phyloP scores from a whole-genome alignment of 2,329 filamentous ascomycete species.

The Beauveria rudraprayagi region DNA sequence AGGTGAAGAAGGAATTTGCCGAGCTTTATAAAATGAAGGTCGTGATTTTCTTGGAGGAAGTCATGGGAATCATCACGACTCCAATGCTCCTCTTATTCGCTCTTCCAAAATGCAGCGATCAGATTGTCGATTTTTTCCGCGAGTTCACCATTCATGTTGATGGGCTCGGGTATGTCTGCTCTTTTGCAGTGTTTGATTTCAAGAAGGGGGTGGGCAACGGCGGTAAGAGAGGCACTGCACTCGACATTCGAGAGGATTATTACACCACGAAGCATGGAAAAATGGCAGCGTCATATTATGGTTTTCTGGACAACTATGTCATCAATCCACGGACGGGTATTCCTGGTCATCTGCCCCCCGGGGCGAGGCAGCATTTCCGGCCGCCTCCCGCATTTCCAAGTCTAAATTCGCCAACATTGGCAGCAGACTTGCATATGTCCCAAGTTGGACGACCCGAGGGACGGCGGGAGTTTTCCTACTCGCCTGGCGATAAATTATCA shows the following conservation, averaged over 20 bases:
- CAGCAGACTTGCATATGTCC: slow-evolving; percentile 47
- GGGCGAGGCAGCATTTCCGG: slow-evolving; percentile 52
- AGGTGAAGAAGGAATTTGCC: slow-evolving; percentile 86
- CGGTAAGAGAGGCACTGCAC: slow-evolving; percentile 29
- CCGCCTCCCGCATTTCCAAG: slow-evolving; percentile 69
- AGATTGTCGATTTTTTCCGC: slow-evolving; percentile 94
- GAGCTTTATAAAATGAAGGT: slow-evolving; percentile 87
- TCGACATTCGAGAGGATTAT: slow-evolving; percentile 82
- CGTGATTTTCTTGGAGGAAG: slow-evolving; percentile 84
- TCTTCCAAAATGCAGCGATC: slow-evolving; percentile 80
- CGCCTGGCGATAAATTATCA: slow-evolving; percentile 1
- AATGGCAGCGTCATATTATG: slow-evolving; percentile 95
- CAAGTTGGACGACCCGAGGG: slow-evolving; percentile 30
- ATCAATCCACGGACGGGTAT: slow-evolving; percentile 63
- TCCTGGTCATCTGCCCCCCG: slow-evolving; percentile 50
- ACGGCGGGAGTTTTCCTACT: background rate
- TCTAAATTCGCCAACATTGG: slow-evolving; percentile 54
- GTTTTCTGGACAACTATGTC: slow-evolving; percentile 88
- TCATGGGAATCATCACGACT: slow-evolving; percentile 85
- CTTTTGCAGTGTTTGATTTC: slow-evolving; percentile 95
- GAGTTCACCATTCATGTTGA: slow-evolving; percentile 98
- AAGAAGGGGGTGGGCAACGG: slow-evolving; percentile 61
- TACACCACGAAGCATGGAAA: slow-evolving; percentile 94
- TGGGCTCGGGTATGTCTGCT: slow-evolving; percentile 90
- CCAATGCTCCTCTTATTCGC: slow-evolving; percentile 83